Evolutionary conservation across 2,329 filamentous ascomycete genomes (phyloP), one percentile per base, ranked within the genome.

Genomic region (Coniochaeta sp.): DNA sequence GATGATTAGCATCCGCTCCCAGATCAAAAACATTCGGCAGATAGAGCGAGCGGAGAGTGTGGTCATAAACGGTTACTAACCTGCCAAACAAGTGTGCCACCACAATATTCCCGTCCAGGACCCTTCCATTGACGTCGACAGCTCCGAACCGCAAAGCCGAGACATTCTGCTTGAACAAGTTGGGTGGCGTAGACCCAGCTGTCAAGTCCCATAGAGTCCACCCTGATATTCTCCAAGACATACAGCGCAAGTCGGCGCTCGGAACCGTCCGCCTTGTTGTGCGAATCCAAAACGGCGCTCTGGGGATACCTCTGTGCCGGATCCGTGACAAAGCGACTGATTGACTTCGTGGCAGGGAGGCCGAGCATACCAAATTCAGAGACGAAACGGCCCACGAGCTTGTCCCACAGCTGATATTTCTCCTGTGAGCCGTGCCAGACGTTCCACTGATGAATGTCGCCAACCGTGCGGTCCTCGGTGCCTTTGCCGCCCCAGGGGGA

Each of bases 371-470:
- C 87, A 57, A 91, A 91, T 62, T 91, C 87, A 58, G 83, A 87
- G 52, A 89, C 85, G 68, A 91, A 91, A 1, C 87, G 79, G 4
- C 87, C 87, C 26, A 81, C 79, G 12, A 91, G 75, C 13, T 77
- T 79, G 56, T 85, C 80, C 14, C n/a, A 35, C n/a, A 16, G 14
- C 32, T 35, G 32, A 18, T 35, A 35, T 92, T 85, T 60, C 96
- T 91, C 61, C 95, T 96, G 59, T 88, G 91, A 63, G 18, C 91
- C 91, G 63, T 96, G 91, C 92, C 91, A 96, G 14, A 96, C 86
- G 63, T 96, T 95, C 91, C 91, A 96, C 67, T 96, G 91, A 65
- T 96, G 92, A 62, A 96, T 85, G 64, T 96, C 91, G 49, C 91
- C 91, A 4, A 91, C 80, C 0, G 87, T 95, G 1, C 86, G 79